phyloP scores from a whole-genome alignment of 495 filamentous ascomycete genomes.

The Pseudomonodictys pantanalensis region DNA sequence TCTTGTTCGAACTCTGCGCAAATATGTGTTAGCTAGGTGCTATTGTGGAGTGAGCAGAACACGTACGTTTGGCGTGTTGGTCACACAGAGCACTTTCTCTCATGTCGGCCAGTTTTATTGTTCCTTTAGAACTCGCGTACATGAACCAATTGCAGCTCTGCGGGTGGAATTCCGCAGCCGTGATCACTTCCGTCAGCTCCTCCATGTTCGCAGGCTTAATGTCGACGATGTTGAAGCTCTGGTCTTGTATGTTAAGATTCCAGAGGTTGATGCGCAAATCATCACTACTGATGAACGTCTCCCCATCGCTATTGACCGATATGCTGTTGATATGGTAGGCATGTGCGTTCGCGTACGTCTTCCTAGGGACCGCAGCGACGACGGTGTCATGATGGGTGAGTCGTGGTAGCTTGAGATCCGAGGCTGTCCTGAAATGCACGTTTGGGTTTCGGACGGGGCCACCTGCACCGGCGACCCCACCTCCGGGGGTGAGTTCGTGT shows the following conservation, averaged over 20 bases:
- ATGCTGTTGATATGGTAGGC: slow-evolving; percentile 99
- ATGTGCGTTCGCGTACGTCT: slow-evolving; percentile 97
- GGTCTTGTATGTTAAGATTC: slow-evolving; percentile 98
- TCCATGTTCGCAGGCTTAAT: slow-evolving; percentile 99
- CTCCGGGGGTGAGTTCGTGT: slow-evolving; percentile 82
- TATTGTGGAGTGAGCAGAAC: background rate
- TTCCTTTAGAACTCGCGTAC: slow-evolving; percentile 99
- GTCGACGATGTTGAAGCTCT: slow-evolving; percentile 99
- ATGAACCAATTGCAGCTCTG: slow-evolving; percentile 99
- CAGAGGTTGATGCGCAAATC: slow-evolving; percentile 97
- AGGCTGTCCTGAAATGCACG: slow-evolving; percentile 72
- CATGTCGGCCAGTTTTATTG: slow-evolving; percentile 99
- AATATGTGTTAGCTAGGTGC: slow-evolving; percentile 13
- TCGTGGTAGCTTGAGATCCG: slow-evolving; percentile 84
- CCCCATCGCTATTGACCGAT: slow-evolving; percentile 97
- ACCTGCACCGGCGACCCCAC: slow-evolving; percentile 69
- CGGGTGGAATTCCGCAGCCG: slow-evolving; percentile 96
- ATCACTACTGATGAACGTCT: slow-evolving; percentile 98
- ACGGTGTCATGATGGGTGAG: slow-evolving; percentile 98
- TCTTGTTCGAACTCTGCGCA: slow-evolving; percentile 94
- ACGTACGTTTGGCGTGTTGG: slow-evolving; percentile 88
- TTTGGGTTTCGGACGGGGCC: slow-evolving; percentile 66
- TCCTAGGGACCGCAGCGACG: slow-evolving; percentile 89
- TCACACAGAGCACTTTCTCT: slow-evolving; percentile 93
- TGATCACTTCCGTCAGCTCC: slow-evolving; percentile 97